Evolutionary conservation across 805 yeast genomes (phyloP), one percentile per base, ranked within the genome.

Genomic region (Pichia scutulata): DNA sequence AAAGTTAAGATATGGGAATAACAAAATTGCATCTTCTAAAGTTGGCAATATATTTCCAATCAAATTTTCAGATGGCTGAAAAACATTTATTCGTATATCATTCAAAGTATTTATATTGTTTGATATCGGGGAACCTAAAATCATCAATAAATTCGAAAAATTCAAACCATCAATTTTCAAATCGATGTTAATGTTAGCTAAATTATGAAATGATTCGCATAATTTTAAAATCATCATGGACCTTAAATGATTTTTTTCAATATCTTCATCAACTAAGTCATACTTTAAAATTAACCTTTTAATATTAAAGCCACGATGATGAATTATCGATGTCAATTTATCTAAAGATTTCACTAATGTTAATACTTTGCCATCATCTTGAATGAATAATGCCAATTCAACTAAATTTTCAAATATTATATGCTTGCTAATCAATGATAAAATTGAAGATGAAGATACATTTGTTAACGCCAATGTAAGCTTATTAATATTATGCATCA

Each of bases 61-160:
- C 8, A 66, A 45, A 52, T 62, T 63, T 44, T 66, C 69, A 2
- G 68, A 62, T 1, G 70, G 69, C 10, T 51, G 41, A 41, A 52
- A 52, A 13, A 64, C 54, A 49, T 64, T 62, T 21, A 66, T 49
- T 12, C 63, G 47, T 16, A 66, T 53, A 44, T 63, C 65, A 30
- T 55, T 46, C 14, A 66, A 45, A 7, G 64, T 51, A 4, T 33
- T 10, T 22, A 52, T 47, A 48, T 65, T 64, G 43, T 60, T 61
- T 7, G 63, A 48, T 14, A 66, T 51, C 4, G 67, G 66, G 1
- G 67, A 56, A 2, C 67, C 69, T 8, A 66, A 44, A 24, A 66
- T 63, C 69, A 65, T 65, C 30, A 66, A 54, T 22, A 66, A 42
- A 48, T 65, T 63, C 1, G 68, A 63, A n/a, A 65, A 52, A 50